Conservation (phyloP, 805 yeast species). For the Zygoascus tannicola region DNA sequence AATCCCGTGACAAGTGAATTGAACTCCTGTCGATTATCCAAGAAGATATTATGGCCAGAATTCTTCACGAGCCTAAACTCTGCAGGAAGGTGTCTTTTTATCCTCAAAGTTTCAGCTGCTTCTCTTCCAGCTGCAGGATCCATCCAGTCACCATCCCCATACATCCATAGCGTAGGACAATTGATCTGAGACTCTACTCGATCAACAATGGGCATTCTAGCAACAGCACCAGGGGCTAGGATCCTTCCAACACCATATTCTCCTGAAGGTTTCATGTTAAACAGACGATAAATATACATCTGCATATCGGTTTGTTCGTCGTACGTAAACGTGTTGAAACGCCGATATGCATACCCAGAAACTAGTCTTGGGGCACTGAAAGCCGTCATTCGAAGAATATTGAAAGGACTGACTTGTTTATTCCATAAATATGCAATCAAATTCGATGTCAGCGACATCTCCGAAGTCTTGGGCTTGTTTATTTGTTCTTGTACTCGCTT, state of each 20-base stretch:
- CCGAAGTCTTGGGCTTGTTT: background rate
- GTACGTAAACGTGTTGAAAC: constrained; percentile 51
- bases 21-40: constrained; percentile 48
- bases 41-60: constrained; percentile 64
- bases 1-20: constrained; percentile 41
- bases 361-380: constrained; percentile 77
- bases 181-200: constrained; percentile 39
- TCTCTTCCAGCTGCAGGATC: constrained; percentile 32
- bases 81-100: constrained; percentile 14
- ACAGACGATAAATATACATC: constrained; percentile 69
- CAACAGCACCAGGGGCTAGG: constrained; percentile 84
- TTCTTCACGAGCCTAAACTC: constrained; percentile 33
- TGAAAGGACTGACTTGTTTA: constrained; percentile 73
- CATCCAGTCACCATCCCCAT: constrained; percentile 76
- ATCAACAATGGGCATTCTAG: constrained; percentile 58
- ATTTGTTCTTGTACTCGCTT: background rate
- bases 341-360: constrained; percentile 76
- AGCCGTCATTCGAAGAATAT: constrained; percentile 62
- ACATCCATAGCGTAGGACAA: constrained; percentile 70
- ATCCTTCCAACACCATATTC: constrained; percentile 80
- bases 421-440: constrained; percentile 81
- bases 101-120: constrained; percentile 23
- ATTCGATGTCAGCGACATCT: constrained; percentile 40
- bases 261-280: constrained; percentile 80
- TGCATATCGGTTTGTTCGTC: constrained; percentile 51